Evolutionary conservation across 129 eudicot species (phyloP), one percentile per base, ranked within the genome.

Genomic region (Helichrysum umbraculigerum): DNA sequence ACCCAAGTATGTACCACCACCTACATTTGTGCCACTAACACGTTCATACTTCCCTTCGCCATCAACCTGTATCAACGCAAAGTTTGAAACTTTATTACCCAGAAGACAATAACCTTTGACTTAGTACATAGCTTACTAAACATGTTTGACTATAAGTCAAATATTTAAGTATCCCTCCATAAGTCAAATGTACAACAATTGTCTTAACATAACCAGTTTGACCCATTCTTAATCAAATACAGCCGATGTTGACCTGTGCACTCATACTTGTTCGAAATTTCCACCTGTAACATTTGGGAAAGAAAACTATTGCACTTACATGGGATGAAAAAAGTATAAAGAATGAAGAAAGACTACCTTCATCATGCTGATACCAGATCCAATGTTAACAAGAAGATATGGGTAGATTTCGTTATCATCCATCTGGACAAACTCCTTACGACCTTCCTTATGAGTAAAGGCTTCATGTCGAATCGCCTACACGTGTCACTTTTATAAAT

Each of bases 391-490:
- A 11, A 94, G 96, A 82, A 91, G 97, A 76, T 94, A 94, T 0
- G 96, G 97, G 74, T 87, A 94, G 51, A 91, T 70, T 79, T 94
- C 97, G 78, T 88, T 94, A 22, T 88, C 90, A 73, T 94, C 98
- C 51, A 94, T 90, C 81, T 91, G 98, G 85, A 94, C 96, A 84
- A 94, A 94, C 84, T 88, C 96, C 82, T 42, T 94, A 70, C 75
- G 90, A 66, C 99, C 99, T 75, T 94, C 99, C 83, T 85, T 87
- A 78, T 94, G 99, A 9, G 99, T 94, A 71, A 91, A 94, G 58
- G 97, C 97, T 88, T 94, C 99, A 83, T 94, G 97, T 68, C 97
- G 90, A 82, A 94, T 94, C 22, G 97, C 99, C 99, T 94, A 70
- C 83, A 60, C 28, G 77, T 25, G 74, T 66, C 52, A 11, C 52